A percentile compares a stretch with the other conserved stretches of the same genome.
Evolutionary conservation across 2,329 filamentous ascomycete species (phyloP).

Genomic region (Bertia moriformis): DNA sequence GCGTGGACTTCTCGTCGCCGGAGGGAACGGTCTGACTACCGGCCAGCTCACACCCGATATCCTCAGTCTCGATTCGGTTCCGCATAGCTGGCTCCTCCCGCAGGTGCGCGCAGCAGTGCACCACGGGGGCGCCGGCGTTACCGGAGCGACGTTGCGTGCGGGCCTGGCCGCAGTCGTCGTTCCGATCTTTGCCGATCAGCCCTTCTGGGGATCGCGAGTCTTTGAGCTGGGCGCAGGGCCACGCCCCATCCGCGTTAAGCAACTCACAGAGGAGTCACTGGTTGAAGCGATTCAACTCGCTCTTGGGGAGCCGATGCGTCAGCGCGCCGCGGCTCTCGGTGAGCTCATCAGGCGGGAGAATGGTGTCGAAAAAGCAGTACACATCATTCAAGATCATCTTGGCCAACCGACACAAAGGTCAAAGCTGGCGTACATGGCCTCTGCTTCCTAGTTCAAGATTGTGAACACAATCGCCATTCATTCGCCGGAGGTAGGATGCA

Average conservation of each 20-base stretch:
- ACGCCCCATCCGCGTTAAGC: constrained; percentile 18
- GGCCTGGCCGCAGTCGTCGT: constrained; percentile 34
- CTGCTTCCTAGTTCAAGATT: too few species aligned
- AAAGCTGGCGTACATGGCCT: too few species aligned
- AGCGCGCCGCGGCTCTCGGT: too few species aligned
- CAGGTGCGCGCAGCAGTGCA: constrained; percentile 38
- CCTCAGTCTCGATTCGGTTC: constrained; percentile 35
- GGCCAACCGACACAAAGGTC: too few species aligned
- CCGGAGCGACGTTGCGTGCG: constrained; percentile 33
- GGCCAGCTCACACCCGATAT: constrained; percentile 20
- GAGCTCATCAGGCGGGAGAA: too few species aligned
- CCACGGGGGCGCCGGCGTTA: constrained; percentile 44
- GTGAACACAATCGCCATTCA: too few species aligned
- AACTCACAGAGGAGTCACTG: constrained; percentile 16
- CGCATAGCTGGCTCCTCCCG: constrained; percentile 42
- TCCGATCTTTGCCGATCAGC: constrained; percentile 31
- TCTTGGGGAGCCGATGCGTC: too few species aligned
- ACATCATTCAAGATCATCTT: too few species aligned
- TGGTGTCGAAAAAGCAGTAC: too few species aligned
- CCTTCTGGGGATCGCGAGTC: constrained; percentile 27
- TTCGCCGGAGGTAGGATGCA: too few species aligned
- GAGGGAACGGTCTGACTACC: too few species aligned
- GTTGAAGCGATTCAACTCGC: constrained; percentile 18
- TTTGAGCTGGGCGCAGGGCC: constrained; percentile 22
- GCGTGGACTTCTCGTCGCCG: too few species aligned